Base-by-base conservation (phyloP, 179 eudicot genomes). In the Heliamphora pulchella region DNA sequence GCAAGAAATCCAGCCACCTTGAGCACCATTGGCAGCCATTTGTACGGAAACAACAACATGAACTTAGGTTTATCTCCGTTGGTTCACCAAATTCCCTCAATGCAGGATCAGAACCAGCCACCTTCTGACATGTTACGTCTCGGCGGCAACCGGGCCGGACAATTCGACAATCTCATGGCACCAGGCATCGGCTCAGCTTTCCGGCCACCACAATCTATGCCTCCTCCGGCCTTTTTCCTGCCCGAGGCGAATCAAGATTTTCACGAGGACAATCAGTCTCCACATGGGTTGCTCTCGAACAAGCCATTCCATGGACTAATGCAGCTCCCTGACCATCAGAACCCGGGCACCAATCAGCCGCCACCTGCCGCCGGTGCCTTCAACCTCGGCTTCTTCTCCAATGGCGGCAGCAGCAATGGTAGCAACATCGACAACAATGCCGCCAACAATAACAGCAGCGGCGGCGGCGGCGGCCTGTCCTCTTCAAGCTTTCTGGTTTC, bases 1-100 rank as follows among this genome's bases (percentile, higher is more conserved):
- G 82, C 79, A n/a, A 82, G 85, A 50, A 63, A 74, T 22, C 85
- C 85, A 50, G 18, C 85, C 7, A 43, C 59, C 39, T 14, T 82
- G 17, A 73, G 58, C 79, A 47, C 83, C 15, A 75, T 81, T 10
- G 68, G 81, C 8, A 62, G 78, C 82, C 82, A 79, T 58, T 18
- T 82, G 4, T 82, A 71, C 74, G 79, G 84, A 74, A 58, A 22
- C 46, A 74, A 68, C 67, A 63, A 59, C 79, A 50, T 65, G 79
- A 75, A 4, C 75, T 79, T 79, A 58, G 79, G 48, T 8, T 47
- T 71, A 15, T 58, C 83, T 76, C 80, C 62, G 10, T 22, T 63
- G 22, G 68, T 64, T 20, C 39, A 61, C n/a, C 81, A 71, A 18
- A 66, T 80, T 54, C 51, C 73, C 10, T 39, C 74, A 63, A 9